Evolutionary conservation across 768 basidiomycete genomes (phyloP), one percentile per base, ranked within the genome.

Genomic region (Phlebiopsis gigantea): DNA sequence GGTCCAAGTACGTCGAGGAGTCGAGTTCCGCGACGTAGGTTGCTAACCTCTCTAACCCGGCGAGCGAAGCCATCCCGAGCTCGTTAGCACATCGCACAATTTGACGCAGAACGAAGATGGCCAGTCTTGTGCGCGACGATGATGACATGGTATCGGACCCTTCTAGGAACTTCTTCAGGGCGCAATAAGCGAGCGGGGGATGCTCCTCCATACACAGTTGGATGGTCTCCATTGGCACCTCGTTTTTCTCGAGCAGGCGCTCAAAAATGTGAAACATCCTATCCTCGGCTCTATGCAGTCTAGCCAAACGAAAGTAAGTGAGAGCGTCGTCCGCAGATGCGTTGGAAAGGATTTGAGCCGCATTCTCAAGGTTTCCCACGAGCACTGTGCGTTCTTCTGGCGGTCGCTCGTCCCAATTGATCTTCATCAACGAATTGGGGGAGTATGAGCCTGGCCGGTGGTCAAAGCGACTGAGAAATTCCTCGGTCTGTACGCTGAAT

Each of bases 1-100:
- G 61, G 45, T 83, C 78, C 19, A 79, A 68, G 57, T 84, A 87
- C 12, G 73, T 65, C 7, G 68, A 63, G 4, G 78, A 61, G 10
- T 67, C 62, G 17, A 83, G 65, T 8, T 64, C 43, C 1, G 73
- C 72, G 53, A 87, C 73, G n/a, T 76, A 71, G 14, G 60, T 63
- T 0, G 76, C 68, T 2, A 85, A 63, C 58, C 82, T 83, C 57
- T 87, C 83, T 28, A 87, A 56, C 0, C 79, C 83, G 1, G 80
- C 82, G 17, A 86, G 76, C 19, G 79, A 72, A 0, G 82, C 81
- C 7, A 85, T 77, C 0, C 78, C 75, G 5, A 82, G 69, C 0
- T 73, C 63, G 54, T 85, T 83, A 2, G 83, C 82, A 2, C 77
- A 80, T 3, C 80, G 75, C 30, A 87, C 69, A 48, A 86, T 71